These are phyloP conservation scores for Clarkia xantiana DNA, from an alignment of 345 rosid species.

Conservation along the genomic window DNA sequence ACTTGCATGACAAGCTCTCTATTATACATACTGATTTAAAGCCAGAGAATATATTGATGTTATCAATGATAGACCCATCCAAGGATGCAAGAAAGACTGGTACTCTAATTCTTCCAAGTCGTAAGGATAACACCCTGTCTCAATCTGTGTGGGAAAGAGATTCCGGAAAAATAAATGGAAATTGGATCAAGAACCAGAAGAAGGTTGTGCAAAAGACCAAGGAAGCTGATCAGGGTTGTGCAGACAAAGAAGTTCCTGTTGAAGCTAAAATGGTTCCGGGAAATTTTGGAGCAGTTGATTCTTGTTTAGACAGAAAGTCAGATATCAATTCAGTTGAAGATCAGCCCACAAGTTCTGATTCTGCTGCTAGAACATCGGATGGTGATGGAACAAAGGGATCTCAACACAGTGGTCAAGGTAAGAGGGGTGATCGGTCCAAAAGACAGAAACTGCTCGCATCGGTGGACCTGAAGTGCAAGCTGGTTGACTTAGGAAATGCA, in stretches of 20 bases:
- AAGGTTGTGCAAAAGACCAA: slow-evolving; percentile 51
- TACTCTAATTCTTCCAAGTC: slow-evolving; percentile 29
- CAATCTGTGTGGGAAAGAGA: slow-evolving; percentile 17
- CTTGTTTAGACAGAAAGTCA: slow-evolving; percentile 12
- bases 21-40: slow-evolving; percentile 63
- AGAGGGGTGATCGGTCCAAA: slow-evolving; percentile 32
- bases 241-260: slow-evolving; percentile 22
- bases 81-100: slow-evolving; percentile 44
- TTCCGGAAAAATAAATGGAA: slow-evolving; percentile 28
- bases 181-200: slow-evolving; percentile 38
- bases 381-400: slow-evolving; percentile 23
- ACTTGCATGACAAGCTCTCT: slow-evolving; percentile 61
- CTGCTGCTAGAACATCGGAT: slow-evolving; percentile 19
- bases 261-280: slow-evolving; percentile 26
- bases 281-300: slow-evolving; percentile 21
- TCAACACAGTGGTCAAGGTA: slow-evolving; percentile 18
- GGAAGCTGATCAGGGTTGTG: slow-evolving; percentile 38
- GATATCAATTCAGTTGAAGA: slow-evolving; percentile 21
- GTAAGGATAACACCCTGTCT: slow-evolving; percentile 22
- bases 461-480: slow-evolving; percentile 43
- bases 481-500: slow-evolving; percentile 72
- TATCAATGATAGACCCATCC: slow-evolving; percentile 44
- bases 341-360: slow-evolving; percentile 19
- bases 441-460: slow-evolving; percentile 37
- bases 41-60: slow-evolving; percentile 52